These are phyloP conservation scores for Avena sativa DNA, from an alignment of 176 grass and related monocot genomes.

Conservation along the genomic window DNA sequence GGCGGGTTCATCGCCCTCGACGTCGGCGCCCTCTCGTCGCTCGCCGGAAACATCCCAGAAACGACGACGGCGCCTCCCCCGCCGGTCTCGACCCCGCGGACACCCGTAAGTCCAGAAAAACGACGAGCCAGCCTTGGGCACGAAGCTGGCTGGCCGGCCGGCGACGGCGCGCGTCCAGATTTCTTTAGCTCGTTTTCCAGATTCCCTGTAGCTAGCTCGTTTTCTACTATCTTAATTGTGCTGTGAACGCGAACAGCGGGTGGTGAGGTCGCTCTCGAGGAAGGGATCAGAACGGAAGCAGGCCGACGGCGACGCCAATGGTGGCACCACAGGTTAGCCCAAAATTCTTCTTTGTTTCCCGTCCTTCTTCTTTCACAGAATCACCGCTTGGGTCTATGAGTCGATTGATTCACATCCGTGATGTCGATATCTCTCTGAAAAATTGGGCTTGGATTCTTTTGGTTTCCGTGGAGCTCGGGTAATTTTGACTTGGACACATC, in stretches of 20 bases:
- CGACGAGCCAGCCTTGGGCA: background rate
- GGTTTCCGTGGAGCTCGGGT: background rate
- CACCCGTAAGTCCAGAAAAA: constrained; percentile 36
- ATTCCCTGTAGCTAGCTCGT: background rate
- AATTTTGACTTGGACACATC: constrained; percentile 15
- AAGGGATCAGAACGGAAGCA: constrained; percentile 69
- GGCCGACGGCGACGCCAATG: constrained; percentile 61
- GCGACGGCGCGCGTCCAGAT: background rate
- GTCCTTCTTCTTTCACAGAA: background rate
- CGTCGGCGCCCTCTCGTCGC: constrained; percentile 56
- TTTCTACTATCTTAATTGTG: background rate
- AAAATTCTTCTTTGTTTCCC: background rate
- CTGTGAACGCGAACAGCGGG: constrained; percentile 50
- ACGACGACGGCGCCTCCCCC: background rate
- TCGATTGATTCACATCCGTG: background rate
- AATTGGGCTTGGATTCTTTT: background rate
- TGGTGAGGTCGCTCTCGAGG: constrained; percentile 67
- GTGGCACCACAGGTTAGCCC: constrained; percentile 54
- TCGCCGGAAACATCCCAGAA: constrained; percentile 41
- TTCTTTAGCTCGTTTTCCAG: background rate
- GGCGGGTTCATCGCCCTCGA: constrained; percentile 74
- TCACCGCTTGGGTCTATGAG: background rate
- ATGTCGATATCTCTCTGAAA: background rate
- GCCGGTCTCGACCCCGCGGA: constrained; percentile 30
- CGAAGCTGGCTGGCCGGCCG: constrained; percentile 6